These are phyloP conservation scores for Spathaspora passalidarum DNA, from an alignment of 805 yeast genomes.

Conservation along the genomic window DNA sequence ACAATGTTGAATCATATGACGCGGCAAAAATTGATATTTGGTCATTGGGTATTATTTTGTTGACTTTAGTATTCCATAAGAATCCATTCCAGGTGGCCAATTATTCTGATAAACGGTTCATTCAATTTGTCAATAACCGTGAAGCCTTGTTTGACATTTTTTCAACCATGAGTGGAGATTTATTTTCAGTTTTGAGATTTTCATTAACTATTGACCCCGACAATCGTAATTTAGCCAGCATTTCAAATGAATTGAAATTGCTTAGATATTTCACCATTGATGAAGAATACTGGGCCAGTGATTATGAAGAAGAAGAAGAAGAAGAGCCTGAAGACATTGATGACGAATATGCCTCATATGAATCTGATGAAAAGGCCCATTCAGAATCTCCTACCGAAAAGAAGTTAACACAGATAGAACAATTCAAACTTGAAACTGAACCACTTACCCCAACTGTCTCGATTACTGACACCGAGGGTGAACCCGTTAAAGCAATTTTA, in stretches of 20 bases:
- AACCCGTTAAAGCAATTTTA: neutral
- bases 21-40: conserved; percentile 84
- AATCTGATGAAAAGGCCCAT: conserved; percentile 8
- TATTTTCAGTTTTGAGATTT: conserved; percentile 78
- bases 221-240: conserved; percentile 64
- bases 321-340: conserved; percentile 23
- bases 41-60: conserved; percentile 81
- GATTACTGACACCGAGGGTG: neutral
- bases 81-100: conserved; percentile 84
- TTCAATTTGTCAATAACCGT: conserved; percentile 81
- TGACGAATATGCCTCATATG: conserved; percentile 9
- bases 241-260: conserved; percentile 58
- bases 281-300: conserved; percentile 54
- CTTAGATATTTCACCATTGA: conserved; percentile 77
- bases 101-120: conserved; percentile 74
- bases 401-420: conserved; percentile 1
- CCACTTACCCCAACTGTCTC: neutral
- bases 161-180: conserved; percentile 81
- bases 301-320: conserved; percentile 44
- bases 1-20: conserved; percentile 56
- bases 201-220: conserved; percentile 82
- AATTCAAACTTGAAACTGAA: neutral
- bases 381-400: conserved; percentile 14
- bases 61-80: conserved; percentile 83
- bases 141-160: conserved; percentile 91